A percentile compares a stretch with the other conserved stretches of the same genome.
Conservation (phyloP, 2,329 filamentous ascomycete genomes). For the Tolypocladium ophioglossoides region DNA sequence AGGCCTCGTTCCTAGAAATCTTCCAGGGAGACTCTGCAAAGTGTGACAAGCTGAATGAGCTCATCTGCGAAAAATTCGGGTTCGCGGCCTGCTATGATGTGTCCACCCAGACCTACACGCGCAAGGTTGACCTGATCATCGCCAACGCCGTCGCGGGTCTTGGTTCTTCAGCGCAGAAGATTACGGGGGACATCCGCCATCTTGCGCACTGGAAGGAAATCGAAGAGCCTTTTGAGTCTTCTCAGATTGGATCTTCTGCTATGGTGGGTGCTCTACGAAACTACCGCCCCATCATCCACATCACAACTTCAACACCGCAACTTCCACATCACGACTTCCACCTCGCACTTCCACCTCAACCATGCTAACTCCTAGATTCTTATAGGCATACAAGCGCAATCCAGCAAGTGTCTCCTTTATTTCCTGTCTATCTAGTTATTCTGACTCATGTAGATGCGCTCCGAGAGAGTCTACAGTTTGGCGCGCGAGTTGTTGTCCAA, state of each 20-base stretch:
- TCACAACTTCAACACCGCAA: no score
- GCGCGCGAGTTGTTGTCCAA: slow-evolving; percentile 33
- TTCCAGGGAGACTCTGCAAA: slow-evolving; percentile 39
- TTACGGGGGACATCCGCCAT: slow-evolving; percentile 64
- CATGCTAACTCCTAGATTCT: no score
- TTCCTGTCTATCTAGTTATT: no score
- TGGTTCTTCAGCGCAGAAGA: slow-evolving; percentile 62
- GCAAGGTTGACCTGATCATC: slow-evolving; percentile 75
- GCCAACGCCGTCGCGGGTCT: slow-evolving; percentile 71
- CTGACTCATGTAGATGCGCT: background rate
- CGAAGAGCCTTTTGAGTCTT: slow-evolving; percentile 72
- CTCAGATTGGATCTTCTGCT: slow-evolving; percentile 55
- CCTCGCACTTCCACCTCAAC: no score
- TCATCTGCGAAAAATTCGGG: slow-evolving; percentile 44
- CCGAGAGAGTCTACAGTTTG: slow-evolving; percentile 7
- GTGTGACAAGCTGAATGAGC: slow-evolving; percentile 42
- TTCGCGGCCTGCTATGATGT: slow-evolving; percentile 40
- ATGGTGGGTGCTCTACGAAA: slow-evolving; percentile 10
- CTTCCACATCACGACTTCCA: no score
- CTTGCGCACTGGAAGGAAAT: slow-evolving; percentile 71
- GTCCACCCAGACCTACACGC: slow-evolving; percentile 59
- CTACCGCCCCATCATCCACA: no score
- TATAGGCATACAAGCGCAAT: slow-evolving; percentile 13
- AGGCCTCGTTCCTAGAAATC: slow-evolving; percentile 55
- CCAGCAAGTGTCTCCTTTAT: background rate